These are phyloP conservation scores for Chlorociboria aeruginascens DNA, from an alignment of 495 filamentous ascomycete genomes.

Conservation along the genomic window DNA sequence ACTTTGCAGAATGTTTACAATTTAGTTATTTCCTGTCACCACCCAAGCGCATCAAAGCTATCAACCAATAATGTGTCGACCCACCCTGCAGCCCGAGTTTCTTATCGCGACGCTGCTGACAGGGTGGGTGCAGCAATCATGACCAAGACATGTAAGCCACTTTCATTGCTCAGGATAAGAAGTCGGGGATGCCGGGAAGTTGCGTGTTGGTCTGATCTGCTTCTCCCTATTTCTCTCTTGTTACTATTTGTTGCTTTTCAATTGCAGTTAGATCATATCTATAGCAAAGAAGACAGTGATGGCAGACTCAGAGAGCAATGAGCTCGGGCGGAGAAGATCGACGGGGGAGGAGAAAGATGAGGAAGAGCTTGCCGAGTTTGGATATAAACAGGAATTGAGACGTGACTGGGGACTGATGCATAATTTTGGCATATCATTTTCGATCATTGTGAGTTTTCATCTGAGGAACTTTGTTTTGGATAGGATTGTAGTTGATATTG, in stretches of 20 bases:
- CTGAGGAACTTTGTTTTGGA: too few relatives aligned
- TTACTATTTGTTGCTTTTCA: background rate
- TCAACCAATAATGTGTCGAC: background rate
- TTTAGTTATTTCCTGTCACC: background rate
- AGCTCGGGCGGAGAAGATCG: constrained; percentile 2
- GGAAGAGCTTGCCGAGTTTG: constrained; percentile 41
- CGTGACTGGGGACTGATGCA: constrained; percentile 50
- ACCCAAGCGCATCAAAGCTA: background rate
- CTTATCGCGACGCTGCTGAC: constrained; percentile 11
- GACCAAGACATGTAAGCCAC: background rate
- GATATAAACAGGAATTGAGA: constrained; percentile 50
- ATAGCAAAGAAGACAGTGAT: background rate
- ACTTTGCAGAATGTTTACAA: too few relatives aligned
- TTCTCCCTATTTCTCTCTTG: background rate
- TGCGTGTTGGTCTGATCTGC: background rate
- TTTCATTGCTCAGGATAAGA: constrained; percentile 2
- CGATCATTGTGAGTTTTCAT: constrained; percentile 42
- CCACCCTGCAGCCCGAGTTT: background rate
- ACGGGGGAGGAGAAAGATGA: constrained; percentile 34
- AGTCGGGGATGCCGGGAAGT: constrained; percentile 4
- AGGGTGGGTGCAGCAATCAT: constrained; percentile 7
- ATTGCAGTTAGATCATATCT: background rate
- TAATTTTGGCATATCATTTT: constrained; percentile 56
- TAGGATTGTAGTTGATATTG: background rate
- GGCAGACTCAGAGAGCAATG: constrained; percentile 3